Percentiles rank a stretch among this genome's conserved stretches.
Conservation (phyloP, 129 eudicot genomes). For the Centaurea solstitialis region DNA sequence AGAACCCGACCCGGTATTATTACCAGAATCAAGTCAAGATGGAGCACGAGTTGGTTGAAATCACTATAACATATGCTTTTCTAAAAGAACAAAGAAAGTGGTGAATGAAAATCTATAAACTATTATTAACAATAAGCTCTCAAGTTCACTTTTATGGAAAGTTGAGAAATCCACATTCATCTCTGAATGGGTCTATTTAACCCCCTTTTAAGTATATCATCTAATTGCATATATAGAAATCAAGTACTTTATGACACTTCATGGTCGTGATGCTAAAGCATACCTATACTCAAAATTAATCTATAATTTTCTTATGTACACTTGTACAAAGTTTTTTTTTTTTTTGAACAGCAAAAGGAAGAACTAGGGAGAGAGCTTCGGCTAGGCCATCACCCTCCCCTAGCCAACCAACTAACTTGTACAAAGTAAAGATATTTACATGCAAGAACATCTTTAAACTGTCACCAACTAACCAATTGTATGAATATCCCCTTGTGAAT, state of each 20-base stretch:
- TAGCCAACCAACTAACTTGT: not conserved
- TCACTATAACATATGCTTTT: no score
- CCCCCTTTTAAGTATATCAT: not conserved
- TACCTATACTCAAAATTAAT: not conserved
- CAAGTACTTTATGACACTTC: not conserved
- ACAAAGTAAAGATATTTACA: not conserved
- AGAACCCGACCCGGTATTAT: no score
- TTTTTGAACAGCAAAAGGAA: no score
- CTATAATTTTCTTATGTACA: not conserved
- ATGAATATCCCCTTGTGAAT: not conserved
- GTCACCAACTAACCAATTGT: not conserved
- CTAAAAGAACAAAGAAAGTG: no score
- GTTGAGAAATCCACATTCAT: not conserved
- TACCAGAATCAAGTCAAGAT: no score
- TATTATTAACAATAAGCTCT: no score
- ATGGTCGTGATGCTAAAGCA: not conserved
- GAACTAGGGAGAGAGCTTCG: no score
- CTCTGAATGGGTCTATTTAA: not conserved
- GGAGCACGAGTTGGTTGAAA: no score
- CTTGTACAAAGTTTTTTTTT: no score
- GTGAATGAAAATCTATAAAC: no score
- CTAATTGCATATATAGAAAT: not conserved
- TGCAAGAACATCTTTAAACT: not conserved
- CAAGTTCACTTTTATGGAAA: not conserved
- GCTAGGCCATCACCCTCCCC: no score